These are phyloP conservation scores for Ceratocystis diversiconidia DNA, from an alignment of 2,329 filamentous ascomycete genomes.

Conservation along the genomic window DNA sequence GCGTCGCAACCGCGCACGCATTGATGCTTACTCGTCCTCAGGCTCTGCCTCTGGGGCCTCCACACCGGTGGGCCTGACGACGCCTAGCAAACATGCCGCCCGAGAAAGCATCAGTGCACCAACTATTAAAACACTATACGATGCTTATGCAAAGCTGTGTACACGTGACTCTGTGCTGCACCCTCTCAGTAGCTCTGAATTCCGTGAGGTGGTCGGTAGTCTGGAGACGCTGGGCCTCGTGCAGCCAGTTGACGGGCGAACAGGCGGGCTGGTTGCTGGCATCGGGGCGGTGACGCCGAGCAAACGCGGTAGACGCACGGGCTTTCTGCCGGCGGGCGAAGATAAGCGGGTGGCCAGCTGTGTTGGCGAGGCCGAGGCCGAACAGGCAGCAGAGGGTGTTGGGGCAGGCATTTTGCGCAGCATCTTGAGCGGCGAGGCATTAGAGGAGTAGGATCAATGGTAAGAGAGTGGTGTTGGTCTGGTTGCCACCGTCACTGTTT, in stretches of 20 bases:
- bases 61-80: conserved; percentile 30
- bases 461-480: neutral
- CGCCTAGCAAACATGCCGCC: conserved; percentile 42
- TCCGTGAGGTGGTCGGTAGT: conserved; percentile 80
- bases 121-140: conserved; percentile 70
- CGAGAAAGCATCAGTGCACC: conserved; percentile 43
- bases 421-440: conserved; percentile 46
- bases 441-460: conserved; percentile 30
- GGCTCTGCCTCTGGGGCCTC: conserved; percentile 16
- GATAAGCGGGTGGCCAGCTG: conserved; percentile 68
- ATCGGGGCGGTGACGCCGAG: conserved; percentile 49
- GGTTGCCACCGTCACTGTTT: neutral
- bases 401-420: conserved; percentile 47
- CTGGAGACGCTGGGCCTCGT: conserved; percentile 79
- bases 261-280: conserved; percentile 44
- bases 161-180: conserved; percentile 79
- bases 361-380: conserved; percentile 66
- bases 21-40: neutral
- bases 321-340: conserved; percentile 43
- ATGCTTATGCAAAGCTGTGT: conserved; percentile 70
- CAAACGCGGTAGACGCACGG: conserved; percentile 46
- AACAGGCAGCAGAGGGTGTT: conserved; percentile 50
- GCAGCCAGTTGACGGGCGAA: conserved; percentile 54
- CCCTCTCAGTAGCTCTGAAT: conserved; percentile 79
- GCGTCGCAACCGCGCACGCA: conserved; percentile 44